Evolutionary conservation across 2,329 filamentous ascomycete species (phyloP), one percentile per base, ranked within the genome.

Genomic region (Venturia carpophila): DNA sequence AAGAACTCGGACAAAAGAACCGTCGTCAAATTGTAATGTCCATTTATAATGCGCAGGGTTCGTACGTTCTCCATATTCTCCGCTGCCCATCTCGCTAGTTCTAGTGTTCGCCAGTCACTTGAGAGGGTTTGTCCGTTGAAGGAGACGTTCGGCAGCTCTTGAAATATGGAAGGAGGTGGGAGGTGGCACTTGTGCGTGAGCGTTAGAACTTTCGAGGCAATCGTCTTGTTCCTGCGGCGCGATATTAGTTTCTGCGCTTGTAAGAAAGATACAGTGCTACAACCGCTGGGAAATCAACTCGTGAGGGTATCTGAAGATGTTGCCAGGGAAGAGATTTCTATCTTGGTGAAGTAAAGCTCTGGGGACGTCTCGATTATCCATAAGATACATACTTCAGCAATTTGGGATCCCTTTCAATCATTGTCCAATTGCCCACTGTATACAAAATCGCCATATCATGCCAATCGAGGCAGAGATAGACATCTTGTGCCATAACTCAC

Each of bases 121-220:
- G 77, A 79, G 5, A 80, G 70, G 1, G 72, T 76, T 21, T 72
- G 71, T 27, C 71, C 70, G 30, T 75, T 70, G 69, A 80, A 80
- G 47, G 73, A 70, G 63, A 74, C 73, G 39, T 69, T 68, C 7
- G 77, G 78, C 1, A 80, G 71, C 64, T 79, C 78, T 30, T 70
- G 68, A 69, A 79, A 80, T 60, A 79, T 77, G 39, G 75, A 75
- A 0, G 79, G 79, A 1, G 75, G 73, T 0, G 78, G 77, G 0
- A 80, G 70, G 67, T 80, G 78, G 68, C 79, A 81, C 30, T 77
- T 76, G 68, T 80, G 78, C 13, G 75, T 78, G 7, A 81, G 68
- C 5, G 71, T 71, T 11, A 77, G 75, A 11, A 81, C 79, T 64
- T 76, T 75, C 11, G 74, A 70, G 1, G 78, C 79, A 15, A 81